Evolutionary conservation across 768 basidiomycete species (phyloP).

Genomic region (Naematelia aurantialba): DNA sequence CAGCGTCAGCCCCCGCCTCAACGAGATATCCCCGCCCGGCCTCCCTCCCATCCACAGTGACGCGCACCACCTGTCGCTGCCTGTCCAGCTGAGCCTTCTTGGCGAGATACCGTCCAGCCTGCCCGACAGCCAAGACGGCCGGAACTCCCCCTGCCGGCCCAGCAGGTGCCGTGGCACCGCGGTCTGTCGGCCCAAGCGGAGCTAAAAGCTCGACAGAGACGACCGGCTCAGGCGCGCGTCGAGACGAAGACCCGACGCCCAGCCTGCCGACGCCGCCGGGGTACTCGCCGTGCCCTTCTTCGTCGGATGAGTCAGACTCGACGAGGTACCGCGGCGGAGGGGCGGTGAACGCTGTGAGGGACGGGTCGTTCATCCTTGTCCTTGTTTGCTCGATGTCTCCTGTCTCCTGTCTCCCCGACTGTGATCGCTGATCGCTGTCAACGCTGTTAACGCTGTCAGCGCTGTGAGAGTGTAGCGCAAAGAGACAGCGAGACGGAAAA

Average conservation of each 20-base stretch:
- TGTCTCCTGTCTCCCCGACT: too few relatives aligned
- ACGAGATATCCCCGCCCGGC: conserved; percentile 15
- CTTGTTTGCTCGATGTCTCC: background rate
- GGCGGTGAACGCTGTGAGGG: conserved; percentile 20
- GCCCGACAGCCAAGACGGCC: conserved; percentile 25
- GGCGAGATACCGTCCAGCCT: conserved; percentile 30
- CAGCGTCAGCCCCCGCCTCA: conserved; percentile 5
- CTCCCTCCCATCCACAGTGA: background rate
- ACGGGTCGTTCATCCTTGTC: conserved; percentile 36
- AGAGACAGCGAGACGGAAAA: too few relatives aligned
- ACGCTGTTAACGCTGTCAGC: too few relatives aligned
- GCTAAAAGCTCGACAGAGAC: conserved; percentile 4
- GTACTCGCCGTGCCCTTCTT: conserved; percentile 43
- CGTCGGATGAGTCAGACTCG: conserved; percentile 46
- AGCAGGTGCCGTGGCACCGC: background rate
- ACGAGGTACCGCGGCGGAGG: conserved; percentile 43
- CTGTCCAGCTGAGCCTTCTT: conserved; percentile 2
- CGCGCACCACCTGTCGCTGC: conserved; percentile 3
- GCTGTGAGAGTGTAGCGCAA: too few relatives aligned
- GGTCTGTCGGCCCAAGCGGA: too few relatives aligned
- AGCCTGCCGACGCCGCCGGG: background rate
- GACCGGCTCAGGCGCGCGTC: background rate
- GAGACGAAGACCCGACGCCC: background rate
- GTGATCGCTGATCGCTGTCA: too few relatives aligned
- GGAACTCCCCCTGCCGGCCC: background rate